Base-by-base conservation (phyloP, 257 asterid species). In the Lavandula angustifolia region DNA sequence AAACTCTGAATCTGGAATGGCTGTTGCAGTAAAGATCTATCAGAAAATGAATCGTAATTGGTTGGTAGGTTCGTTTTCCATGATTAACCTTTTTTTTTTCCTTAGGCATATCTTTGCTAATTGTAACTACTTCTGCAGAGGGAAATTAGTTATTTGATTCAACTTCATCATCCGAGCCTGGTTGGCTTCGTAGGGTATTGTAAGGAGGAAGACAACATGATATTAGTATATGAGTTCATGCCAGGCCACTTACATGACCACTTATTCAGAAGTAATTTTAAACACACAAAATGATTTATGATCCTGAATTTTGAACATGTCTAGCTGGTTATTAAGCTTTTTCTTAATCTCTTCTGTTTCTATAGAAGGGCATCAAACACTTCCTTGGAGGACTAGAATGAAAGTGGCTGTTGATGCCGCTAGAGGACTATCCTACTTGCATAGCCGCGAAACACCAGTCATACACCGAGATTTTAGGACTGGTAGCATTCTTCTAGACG, bases 141-240 rank as follows among this genome's bases (percentile, higher is more conserved):
- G 5, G 84, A 76, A 78, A 75, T 46, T 17, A 12, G 16, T 27
- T 54, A 71, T 55, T 9, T 84, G 6, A 74, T 79, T 49, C 85
- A 79, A 55, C 84, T 84, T 51, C 85, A 46, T 35, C 91, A 84
- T 76, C 84, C 76, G 0, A 75, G 79, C 60, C 66, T 84, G 56
- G 85, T 84, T 7, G 79, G 73, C 71, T 78, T 84, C 47, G 80
- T 84, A 3, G 52, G 55, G 43, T 62, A 79, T 48, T 79, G 82
- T 74, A 62, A 69, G 0, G 86, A 81, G 31, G 81, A 82, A 50
- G 80, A 77, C 67, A 73, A 81, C 56, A 54, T 71, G 64, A 81
- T 84, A 35, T 64, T 84, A 27, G 87, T 81, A 17, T 78, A 75
- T 5, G 86, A 82, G 65, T 82, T 79, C 81, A 81, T 84, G 85